Evolutionary conservation across 202 grass and related monocot genomes (phyloP).

Genomic region (Schoenoplectus tabernaemontani): DNA sequence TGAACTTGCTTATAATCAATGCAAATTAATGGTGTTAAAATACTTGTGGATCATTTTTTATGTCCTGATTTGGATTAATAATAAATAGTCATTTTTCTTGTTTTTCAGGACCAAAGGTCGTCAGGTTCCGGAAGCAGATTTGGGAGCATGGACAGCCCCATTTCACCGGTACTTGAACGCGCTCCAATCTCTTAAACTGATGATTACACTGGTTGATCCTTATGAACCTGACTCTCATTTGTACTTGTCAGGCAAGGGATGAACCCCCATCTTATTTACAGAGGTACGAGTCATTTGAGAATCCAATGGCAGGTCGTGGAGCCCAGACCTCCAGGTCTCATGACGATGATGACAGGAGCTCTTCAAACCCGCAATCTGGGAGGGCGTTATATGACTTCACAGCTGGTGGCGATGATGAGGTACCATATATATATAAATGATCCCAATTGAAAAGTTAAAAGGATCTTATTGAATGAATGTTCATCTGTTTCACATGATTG

Average conservation of each 20-base stretch:
- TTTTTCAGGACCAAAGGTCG: slow-evolving; percentile 31
- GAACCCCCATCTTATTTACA: slow-evolving; percentile 84
- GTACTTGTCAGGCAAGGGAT: slow-evolving; percentile 68
- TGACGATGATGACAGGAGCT: slow-evolving; percentile 53
- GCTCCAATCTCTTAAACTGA: neutral
- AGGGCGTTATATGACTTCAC: slow-evolving; percentile 97
- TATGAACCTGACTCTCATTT: slow-evolving; percentile 2
- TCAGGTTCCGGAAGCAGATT: slow-evolving; percentile 29
- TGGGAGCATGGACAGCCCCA: slow-evolving; percentile 23
- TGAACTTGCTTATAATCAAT: no score
- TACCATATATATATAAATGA: slow-evolving; percentile 32
- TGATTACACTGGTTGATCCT: neutral
- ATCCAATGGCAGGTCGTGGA: slow-evolving; percentile 61
- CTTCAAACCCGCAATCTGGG: slow-evolving; percentile 75
- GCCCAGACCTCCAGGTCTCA: slow-evolving; percentile 48
- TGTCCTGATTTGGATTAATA: neutral
- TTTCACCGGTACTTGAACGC: slow-evolving; percentile 11
- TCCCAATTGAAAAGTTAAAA: slow-evolving; percentile 17
- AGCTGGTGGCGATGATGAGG: slow-evolving; percentile 95
- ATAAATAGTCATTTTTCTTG: neutral
- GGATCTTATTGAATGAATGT: slow-evolving; percentile 3
- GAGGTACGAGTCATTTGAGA: slow-evolving; percentile 76
- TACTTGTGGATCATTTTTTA: neutral
- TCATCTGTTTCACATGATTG: neutral
- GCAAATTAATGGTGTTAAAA: neutral